phyloP scores from a whole-genome alignment of 2,329 filamentous ascomycete species.

The Phoma herbarum region DNA sequence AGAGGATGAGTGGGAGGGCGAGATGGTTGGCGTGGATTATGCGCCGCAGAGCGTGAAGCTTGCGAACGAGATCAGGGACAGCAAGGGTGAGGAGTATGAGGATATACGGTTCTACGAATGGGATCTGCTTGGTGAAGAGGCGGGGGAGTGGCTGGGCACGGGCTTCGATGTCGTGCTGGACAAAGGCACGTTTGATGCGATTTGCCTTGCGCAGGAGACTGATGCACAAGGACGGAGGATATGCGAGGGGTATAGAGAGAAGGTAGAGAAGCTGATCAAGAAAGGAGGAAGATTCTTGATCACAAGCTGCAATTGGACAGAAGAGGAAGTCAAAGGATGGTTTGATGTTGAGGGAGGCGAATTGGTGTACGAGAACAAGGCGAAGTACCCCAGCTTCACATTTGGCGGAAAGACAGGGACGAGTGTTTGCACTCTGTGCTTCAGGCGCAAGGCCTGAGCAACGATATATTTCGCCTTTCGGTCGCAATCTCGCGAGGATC shows the following conservation, averaged over 20 bases:
- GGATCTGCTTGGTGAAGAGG: constrained; percentile 58
- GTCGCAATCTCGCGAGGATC: background rate
- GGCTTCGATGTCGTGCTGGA: constrained; percentile 95
- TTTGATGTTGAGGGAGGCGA: constrained; percentile 70
- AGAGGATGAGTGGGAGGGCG: constrained; percentile 71
- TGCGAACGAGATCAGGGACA: constrained; percentile 68
- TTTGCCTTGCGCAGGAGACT: constrained; percentile 74
- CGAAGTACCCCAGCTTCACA: constrained; percentile 85
- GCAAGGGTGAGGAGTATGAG: constrained; percentile 37
- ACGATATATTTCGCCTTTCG: background rate
- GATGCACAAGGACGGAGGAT: constrained; percentile 64
- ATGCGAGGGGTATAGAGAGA: constrained; percentile 77
- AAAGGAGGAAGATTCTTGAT: constrained; percentile 78
- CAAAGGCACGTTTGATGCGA: constrained; percentile 97
- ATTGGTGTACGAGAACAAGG: constrained; percentile 70
- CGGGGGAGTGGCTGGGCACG: constrained; percentile 64
- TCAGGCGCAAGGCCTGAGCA: constrained; percentile 61
- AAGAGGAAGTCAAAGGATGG: constrained; percentile 82
- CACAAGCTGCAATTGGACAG: constrained; percentile 98
- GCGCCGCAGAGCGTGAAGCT: constrained; percentile 77
- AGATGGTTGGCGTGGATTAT: constrained; percentile 89
- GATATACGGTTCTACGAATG: constrained; percentile 61
- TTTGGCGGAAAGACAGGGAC: constrained; percentile 91
- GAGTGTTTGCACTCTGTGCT: constrained; percentile 87
- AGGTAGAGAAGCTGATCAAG: constrained; percentile 73